Conservation (phyloP, 1,139 yeast species). For the Pichia sp. region DNA sequence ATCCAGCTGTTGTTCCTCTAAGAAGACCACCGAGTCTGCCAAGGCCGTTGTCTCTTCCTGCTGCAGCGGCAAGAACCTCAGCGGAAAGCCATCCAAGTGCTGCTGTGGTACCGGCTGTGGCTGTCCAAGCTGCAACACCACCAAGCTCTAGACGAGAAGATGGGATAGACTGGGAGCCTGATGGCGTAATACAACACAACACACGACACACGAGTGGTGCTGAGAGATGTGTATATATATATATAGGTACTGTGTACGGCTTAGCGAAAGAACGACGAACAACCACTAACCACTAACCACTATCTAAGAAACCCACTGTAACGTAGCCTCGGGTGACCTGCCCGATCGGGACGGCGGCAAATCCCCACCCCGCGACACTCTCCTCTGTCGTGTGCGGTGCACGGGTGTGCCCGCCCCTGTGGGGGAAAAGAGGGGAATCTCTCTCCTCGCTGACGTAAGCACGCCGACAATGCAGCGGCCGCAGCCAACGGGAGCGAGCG, state of each 20-base stretch:
- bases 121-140: slow-evolving; percentile 33
- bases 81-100: slow-evolving; percentile 25
- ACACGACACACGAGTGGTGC: too few relatives aligned
- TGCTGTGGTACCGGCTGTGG: slow-evolving; percentile 32
- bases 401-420: slow-evolving; percentile 1
- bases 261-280: too few relatives aligned
- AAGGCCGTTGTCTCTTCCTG: slow-evolving; percentile 16
- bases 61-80: slow-evolving; percentile 21
- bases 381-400: slow-evolving; percentile 1
- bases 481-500: slow-evolving; percentile 11
- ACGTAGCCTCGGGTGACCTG: too few relatives aligned
- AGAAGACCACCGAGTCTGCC: slow-evolving; percentile 1
- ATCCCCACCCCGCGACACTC: too few relatives aligned
- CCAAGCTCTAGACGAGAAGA: slow-evolving; percentile 22
- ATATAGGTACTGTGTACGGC: too few relatives aligned
- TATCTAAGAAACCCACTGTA: too few relatives aligned
- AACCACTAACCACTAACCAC: too few relatives aligned
- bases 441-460: background rate
- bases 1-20: slow-evolving; percentile 5
- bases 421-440: background rate
- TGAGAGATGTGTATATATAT: too few relatives aligned
- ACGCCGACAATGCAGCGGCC: background rate
- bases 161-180: too few relatives aligned
- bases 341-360: too few relatives aligned
- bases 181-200: too few relatives aligned